Percentiles rank a stretch among this genome's conserved stretches.
Evolutionary conservation across 108 stramenopile genomes (phyloP).

Genomic region (Cyclotella distinguenda): DNA sequence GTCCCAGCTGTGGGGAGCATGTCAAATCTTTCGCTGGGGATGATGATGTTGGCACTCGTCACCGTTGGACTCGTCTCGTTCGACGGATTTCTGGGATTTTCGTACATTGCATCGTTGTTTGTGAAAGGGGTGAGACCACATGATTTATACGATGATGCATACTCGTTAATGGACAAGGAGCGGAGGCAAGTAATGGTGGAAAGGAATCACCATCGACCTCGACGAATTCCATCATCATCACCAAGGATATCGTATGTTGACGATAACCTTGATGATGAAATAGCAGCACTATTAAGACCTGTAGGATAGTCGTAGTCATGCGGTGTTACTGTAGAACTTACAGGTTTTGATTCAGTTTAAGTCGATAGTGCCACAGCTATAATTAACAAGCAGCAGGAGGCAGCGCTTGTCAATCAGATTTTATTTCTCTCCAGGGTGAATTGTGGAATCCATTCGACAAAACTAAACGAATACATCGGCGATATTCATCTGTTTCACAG

Average conservation of each 20-base stretch:
- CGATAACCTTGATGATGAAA: slow-evolving; percentile 9
- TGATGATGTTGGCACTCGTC: slow-evolving; percentile 64
- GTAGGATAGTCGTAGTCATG: too few species aligned
- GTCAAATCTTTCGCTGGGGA: slow-evolving; percentile 66
- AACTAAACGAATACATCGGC: too few species aligned
- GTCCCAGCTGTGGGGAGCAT: slow-evolving; percentile 63
- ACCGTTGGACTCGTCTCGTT: slow-evolving; percentile 63
- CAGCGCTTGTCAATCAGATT: too few species aligned
- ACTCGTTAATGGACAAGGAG: slow-evolving; percentile 25
- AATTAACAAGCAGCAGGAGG: too few species aligned
- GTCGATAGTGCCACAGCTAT: too few species aligned
- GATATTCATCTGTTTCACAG: neutral
- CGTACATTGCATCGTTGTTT: slow-evolving; percentile 73
- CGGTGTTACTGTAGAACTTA: too few species aligned
- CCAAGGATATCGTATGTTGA: neutral
- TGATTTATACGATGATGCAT: slow-evolving; percentile 64
- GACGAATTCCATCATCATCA: neutral
- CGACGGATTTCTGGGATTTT: slow-evolving; percentile 85
- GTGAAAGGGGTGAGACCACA: slow-evolving; percentile 61
- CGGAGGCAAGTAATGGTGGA: neutral
- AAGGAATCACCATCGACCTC: neutral
- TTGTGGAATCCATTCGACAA: too few species aligned
- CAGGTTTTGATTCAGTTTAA: too few species aligned
- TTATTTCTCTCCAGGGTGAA: too few species aligned
- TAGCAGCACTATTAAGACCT: slow-evolving; percentile 9